A percentile compares a stretch with the other conserved stretches of the same genome.
Conservation (phyloP, 2,329 filamentous ascomycete genomes). For the Pestalotiopsis sp. region DNA sequence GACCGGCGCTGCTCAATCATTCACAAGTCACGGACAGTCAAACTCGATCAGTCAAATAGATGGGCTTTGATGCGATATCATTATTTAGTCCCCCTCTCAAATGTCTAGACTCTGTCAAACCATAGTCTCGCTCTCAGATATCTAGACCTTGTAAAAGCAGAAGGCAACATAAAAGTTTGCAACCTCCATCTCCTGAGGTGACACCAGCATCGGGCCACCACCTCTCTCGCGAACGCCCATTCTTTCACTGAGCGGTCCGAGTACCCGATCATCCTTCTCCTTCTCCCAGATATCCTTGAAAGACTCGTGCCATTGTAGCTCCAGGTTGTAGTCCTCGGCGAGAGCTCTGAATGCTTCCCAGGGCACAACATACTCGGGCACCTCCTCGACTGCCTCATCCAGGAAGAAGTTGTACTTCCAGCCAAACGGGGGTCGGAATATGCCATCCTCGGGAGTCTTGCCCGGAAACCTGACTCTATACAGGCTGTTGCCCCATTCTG, state of each 20-base stretch:
- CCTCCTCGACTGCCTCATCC: conserved; percentile 91
- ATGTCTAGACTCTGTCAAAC: conserved; percentile 49
- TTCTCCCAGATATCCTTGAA: conserved; percentile 91
- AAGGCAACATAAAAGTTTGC: conserved; percentile 91
- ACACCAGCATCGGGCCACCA: conserved; percentile 68
- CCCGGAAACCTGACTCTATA: conserved; percentile 89
- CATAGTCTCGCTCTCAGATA: neutral
- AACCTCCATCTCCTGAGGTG: conserved; percentile 87
- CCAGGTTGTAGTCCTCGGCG: conserved; percentile 94
- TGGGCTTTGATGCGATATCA: too few relatives aligned
- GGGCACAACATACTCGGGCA: conserved; percentile 96
- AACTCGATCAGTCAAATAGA: too few relatives aligned
- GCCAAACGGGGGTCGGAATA: conserved; percentile 91
- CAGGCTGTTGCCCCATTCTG: conserved; percentile 90
- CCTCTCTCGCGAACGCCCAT: conserved; percentile 85
- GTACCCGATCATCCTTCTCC: conserved; percentile 79
- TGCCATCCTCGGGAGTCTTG: conserved; percentile 78
- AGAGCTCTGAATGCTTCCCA: conserved; percentile 97
- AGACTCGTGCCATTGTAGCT: conserved; percentile 88
- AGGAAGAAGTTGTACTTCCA: conserved; percentile 99
- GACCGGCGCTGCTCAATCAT: too few relatives aligned
- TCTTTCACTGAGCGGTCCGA: conserved; percentile 87
- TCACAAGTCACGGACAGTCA: too few relatives aligned
- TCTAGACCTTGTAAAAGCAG: conserved; percentile 91
- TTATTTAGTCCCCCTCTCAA: too few relatives aligned